Evolutionary conservation across 163 green algal species (phyloP).

Genomic region (Scenedesmus sp.): DNA sequence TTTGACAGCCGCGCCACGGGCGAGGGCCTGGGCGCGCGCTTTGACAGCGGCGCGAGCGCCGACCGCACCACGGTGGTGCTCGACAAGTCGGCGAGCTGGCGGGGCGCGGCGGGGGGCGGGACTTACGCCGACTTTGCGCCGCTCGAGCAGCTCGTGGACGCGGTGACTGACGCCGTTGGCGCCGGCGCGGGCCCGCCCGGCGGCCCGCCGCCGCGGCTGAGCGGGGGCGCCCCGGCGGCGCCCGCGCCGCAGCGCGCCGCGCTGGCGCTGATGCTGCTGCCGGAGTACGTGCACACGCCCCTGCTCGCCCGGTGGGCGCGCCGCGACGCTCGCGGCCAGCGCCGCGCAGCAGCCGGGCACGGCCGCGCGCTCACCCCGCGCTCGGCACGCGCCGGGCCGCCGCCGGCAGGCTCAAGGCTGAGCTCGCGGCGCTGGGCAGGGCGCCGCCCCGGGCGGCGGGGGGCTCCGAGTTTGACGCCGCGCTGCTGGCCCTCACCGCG

Average conservation of each 20-base stretch:
- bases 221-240: too few relatives aligned
- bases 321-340: neutral
- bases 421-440: conserved; percentile 1
- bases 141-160: conserved; percentile 38
- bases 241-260: neutral
- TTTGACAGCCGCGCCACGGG: conserved; percentile 10
- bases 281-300: conserved; percentile 29
- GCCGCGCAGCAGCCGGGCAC: neutral
- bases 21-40: neutral
- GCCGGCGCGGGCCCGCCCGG: too few relatives aligned
- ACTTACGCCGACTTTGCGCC: neutral
- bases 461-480: neutral
- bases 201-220: too few relatives aligned
- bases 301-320: conserved; percentile 18
- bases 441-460: neutral
- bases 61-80: conserved; percentile 46
- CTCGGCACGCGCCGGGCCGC: too few relatives aligned
- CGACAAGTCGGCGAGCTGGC: conserved; percentile 31
- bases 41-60: conserved; percentile 17
- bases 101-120: neutral
- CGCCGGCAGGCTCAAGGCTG: conserved; percentile 35
- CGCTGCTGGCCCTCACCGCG: conserved; percentile 22
- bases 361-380: too few relatives aligned
- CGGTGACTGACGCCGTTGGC: conserved; percentile 13
- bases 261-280: conserved; percentile 42